Evolutionary conservation across 2,329 filamentous ascomycete species (phyloP).

Genomic region (Pseudohalonectria lignicola): DNA sequence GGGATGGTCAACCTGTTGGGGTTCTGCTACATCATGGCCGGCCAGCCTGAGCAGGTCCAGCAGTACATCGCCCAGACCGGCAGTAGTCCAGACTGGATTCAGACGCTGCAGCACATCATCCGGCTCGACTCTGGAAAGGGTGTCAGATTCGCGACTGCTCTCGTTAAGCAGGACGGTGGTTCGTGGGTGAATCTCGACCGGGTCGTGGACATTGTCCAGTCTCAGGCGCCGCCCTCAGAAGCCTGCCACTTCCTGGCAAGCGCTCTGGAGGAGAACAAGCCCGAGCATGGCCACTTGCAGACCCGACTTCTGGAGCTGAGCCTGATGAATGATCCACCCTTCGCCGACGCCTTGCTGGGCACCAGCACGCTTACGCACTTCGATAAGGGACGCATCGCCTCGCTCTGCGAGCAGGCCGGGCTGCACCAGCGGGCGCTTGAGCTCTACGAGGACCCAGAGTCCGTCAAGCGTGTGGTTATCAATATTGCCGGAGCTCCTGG

Average conservation of each 20-base stretch:
- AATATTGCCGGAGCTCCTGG: slow-evolving; percentile 75
- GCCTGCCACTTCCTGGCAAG: slow-evolving; percentile 97
- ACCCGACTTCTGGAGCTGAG: slow-evolving; percentile 98
- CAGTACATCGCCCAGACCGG: slow-evolving; percentile 76
- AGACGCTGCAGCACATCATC: slow-evolving; percentile 84
- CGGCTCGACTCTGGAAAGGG: slow-evolving; percentile 88
- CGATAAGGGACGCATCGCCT: slow-evolving; percentile 79
- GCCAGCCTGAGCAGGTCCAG: slow-evolving; percentile 83
- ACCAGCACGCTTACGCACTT: slow-evolving; percentile 99
- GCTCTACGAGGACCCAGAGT: slow-evolving; percentile 82
- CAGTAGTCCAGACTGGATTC: slow-evolving; percentile 93
- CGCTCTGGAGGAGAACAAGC: slow-evolving; percentile 86
- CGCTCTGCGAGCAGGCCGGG: slow-evolving; percentile 86
- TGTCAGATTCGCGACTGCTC: slow-evolving; percentile 82
- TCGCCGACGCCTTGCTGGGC: slow-evolving; percentile 92
- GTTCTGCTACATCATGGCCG: slow-evolving; percentile 81
- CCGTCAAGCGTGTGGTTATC: slow-evolving; percentile 81
- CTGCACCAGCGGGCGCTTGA: slow-evolving; percentile 81
- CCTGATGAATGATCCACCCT: slow-evolving; percentile 87
- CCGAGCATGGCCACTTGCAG: slow-evolving; percentile 86
- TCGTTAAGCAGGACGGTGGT: slow-evolving; percentile 81
- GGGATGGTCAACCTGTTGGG: slow-evolving; percentile 85
- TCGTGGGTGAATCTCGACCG: slow-evolving; percentile 86
- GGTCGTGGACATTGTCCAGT: slow-evolving; percentile 95
- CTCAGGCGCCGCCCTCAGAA: slow-evolving; percentile 94